Percentiles rank a stretch among this genome's conserved stretches.
Conservation (phyloP, 495 filamentous ascomycete species). For the Tuber melanosporum region DNA sequence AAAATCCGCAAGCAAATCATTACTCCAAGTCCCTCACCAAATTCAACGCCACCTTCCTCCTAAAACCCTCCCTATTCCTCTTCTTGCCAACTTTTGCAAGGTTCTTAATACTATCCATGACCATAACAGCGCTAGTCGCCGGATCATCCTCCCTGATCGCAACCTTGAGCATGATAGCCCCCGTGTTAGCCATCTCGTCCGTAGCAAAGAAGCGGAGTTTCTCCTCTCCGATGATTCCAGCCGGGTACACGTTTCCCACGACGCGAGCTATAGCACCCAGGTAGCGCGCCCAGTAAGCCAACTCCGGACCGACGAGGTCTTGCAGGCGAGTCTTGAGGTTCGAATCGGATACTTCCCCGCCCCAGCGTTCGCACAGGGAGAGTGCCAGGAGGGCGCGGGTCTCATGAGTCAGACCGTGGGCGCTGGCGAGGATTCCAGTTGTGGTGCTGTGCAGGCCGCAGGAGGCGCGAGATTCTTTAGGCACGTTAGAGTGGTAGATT, state of each 20-base stretch:
- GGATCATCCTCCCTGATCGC: slow-evolving; percentile 35
- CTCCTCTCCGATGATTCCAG: slow-evolving; percentile 37
- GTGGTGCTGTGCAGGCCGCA: slow-evolving; percentile 68
- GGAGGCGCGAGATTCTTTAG: slow-evolving; percentile 53
- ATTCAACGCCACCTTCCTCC: slow-evolving; percentile 31
- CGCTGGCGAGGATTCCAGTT: slow-evolving; percentile 56
- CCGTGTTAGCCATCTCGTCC: slow-evolving; percentile 20
- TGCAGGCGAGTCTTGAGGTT: slow-evolving; percentile 48
- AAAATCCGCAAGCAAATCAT: not conserved
- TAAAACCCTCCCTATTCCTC: slow-evolving; percentile 44
- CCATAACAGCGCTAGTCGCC: slow-evolving; percentile 27
- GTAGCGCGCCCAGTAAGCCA: slow-evolving; percentile 60
- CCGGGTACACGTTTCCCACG: slow-evolving; percentile 47
- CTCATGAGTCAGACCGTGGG: slow-evolving; percentile 66
- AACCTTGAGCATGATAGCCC: slow-evolving; percentile 35
- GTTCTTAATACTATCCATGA: slow-evolving; percentile 44
- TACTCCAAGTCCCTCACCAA: slow-evolving; percentile 27
- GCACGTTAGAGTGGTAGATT: slow-evolving; percentile 50
- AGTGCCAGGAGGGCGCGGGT: slow-evolving; percentile 65
- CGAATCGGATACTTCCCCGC: slow-evolving; percentile 56
- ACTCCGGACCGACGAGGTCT: slow-evolving; percentile 46
- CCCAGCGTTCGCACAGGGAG: slow-evolving; percentile 70
- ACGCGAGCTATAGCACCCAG: slow-evolving; percentile 52
- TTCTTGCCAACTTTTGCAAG: slow-evolving; percentile 57
- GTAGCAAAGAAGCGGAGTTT: slow-evolving; percentile 35